Evolutionary conservation across 2,329 filamentous ascomycete genomes (phyloP), one percentile per base, ranked within the genome.

Genomic region (Pyrenochaeta sp.): DNA sequence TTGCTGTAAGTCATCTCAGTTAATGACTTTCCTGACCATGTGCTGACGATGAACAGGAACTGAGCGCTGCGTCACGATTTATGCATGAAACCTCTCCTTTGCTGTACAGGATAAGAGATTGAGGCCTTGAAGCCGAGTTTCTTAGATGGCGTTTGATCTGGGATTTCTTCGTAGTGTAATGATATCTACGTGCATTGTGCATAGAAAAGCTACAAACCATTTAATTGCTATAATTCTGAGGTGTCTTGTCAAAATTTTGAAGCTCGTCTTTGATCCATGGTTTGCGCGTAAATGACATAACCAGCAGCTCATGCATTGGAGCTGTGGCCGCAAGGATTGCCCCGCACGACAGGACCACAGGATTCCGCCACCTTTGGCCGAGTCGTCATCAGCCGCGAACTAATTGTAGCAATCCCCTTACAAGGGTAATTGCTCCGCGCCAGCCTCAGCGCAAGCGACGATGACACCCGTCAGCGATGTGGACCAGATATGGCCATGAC

Each of bases 1-100:
- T 67, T 84, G 66, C 78, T 84, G 79, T 81, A 79, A 74, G 79
- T 79, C 39, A 39, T 22, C 8, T 28, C 30, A 7, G 24, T n/a
- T 3, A 2, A 25, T 8, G 4, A 3, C 0, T 24, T 34, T 15
- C 15, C 28, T 13, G n/a, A 50, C 39, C 8, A 15, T 34, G 36
- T 36, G 58, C 71, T 74, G 47, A 75, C 58, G 40, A 28, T 34
- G 2, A n/a, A 19, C 54, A 77, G 74, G 36, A 77, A 77, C 65
- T 77, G 61, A 73, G 44, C 36, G 12, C 28, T 28, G 45, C 28
- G 37, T 61, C 45, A 66, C 50, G 59, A 64, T 57, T 54, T 43
- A 59, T 54, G 58, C 54, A 71, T 59, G 61, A 67, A 42, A 51
- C 47, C 30, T 59, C 62, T 61, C 52, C 50, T 59, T 59, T 59